Conservation (phyloP, 225 moss, liverwort and hornwort genomes). For the Antitrichia curtipendula region DNA sequence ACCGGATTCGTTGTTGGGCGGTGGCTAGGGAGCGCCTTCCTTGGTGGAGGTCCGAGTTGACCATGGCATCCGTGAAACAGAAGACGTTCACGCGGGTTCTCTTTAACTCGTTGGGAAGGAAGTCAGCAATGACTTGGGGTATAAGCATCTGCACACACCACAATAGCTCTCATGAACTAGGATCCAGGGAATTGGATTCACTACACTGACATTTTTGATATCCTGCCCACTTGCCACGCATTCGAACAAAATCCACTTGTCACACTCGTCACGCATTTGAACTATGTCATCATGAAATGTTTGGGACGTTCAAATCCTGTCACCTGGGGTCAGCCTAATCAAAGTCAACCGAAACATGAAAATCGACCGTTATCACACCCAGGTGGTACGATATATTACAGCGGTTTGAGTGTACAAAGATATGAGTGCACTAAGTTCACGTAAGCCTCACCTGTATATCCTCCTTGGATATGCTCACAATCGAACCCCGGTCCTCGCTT, state of each 20-base stretch:
- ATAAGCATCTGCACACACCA: slow-evolving; percentile 40
- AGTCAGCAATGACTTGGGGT: slow-evolving; percentile 69
- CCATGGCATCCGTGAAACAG: slow-evolving; percentile 66
- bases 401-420: background rate
- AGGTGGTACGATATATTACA: background rate
- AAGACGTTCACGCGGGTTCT: slow-evolving; percentile 79
- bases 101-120: slow-evolving; percentile 64
- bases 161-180: background rate
- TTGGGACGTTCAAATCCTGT: background rate
- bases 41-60: slow-evolving; percentile 18
- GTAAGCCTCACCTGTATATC: slow-evolving; percentile 51
- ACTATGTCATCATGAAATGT: background rate
- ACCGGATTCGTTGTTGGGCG: slow-evolving; percentile 21
- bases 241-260: background rate
- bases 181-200: background rate
- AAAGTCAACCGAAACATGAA: background rate
- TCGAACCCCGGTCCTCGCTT: slow-evolving; percentile 42
- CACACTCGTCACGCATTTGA: background rate
- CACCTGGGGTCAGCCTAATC: background rate
- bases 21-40: slow-evolving; percentile 13
- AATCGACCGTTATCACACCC: background rate
- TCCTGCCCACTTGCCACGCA: background rate
- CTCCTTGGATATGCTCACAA: slow-evolving; percentile 60
- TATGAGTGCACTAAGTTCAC: background rate
- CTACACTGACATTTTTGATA: background rate